Base-by-base conservation (phyloP, 495 filamentous ascomycete genomes). In the Penicillium malachiteum region DNA sequence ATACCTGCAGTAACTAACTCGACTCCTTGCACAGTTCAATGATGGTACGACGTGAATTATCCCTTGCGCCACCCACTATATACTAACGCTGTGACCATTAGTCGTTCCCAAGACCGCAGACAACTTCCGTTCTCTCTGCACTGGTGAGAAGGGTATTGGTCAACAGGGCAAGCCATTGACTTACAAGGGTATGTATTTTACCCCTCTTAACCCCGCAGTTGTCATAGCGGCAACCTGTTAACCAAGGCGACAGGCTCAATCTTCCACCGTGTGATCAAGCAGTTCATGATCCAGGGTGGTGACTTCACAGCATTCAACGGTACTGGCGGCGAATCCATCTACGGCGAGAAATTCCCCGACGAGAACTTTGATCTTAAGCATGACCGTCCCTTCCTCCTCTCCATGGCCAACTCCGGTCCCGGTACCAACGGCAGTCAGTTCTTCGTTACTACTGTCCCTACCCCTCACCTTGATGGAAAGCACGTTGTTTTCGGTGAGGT, bases 201-300 rank as follows among this genome's bases (percentile, higher is more conserved):
- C 48, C 33, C 50, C 56, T 47, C 57, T 9, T n/a, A 5, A 39
- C 45, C 39, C 38, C 39, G 32, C 33, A 26, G 18, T 48, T 38
- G 14, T 17, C 44, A 33, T 26, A n/a, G 17, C 14, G 49, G 9
- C 17, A 42, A 51, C 17, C 26, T 26, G n/a, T 44, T 60, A 38
- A 59, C 37, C 41, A 38, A 39, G 12, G 48, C 40, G 30, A 18
- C 35, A 82, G 79, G 90, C 59, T 93, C 89, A 40, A 79, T 70
- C 55, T 97, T 99, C 83, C 94, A 99, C 81, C 89, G 94, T 38
- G 89, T 99, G 58, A 99, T 99, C 81, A 96, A 96, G 77, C 81
- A 87, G 59, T 99, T 99, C 78, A 99, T 99, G 94, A 92, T 97
- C 71, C 94, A 99, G 74, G 94, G 95, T 62, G 94, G 94, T 71